Conservation (phyloP, 352 stramenopile genomes). For the Bremia lactucae region DNA sequence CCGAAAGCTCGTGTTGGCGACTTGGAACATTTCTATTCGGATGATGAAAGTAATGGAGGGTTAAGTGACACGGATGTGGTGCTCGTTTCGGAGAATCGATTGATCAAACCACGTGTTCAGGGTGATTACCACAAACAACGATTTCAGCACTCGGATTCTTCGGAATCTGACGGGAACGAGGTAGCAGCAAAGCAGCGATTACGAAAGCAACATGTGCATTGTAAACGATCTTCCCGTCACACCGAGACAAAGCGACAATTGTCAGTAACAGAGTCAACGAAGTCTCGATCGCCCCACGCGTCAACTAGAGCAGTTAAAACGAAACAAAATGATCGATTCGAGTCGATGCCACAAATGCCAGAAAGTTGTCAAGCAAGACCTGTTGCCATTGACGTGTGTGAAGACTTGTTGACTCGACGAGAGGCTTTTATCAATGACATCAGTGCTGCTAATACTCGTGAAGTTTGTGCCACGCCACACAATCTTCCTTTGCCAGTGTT, state of each 20-base stretch:
- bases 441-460: no score
- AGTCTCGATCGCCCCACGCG: no score
- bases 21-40: conserved; percentile 71
- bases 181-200: not conserved
- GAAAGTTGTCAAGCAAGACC: conserved; percentile 1
- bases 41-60: conserved; percentile 50
- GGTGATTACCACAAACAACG: conserved; percentile 56
- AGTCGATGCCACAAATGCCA: conserved; percentile 2
- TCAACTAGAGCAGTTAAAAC: no score
- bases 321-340: no score
- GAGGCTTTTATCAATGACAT: not conserved
- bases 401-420: not conserved
- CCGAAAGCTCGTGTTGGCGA: conserved; percentile 42
- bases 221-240: conserved; percentile 2
- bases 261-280: no score
- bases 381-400: not conserved
- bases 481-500: conserved; percentile 2
- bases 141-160: conserved; percentile 62
- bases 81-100: conserved; percentile 22
- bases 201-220: conserved; percentile 2
- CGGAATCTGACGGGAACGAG: conserved; percentile 26
- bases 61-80: conserved; percentile 44
- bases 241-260: conserved; percentile 7
- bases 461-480: conserved; percentile 1
- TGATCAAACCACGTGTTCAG: conserved; percentile 15